phyloP scores from a whole-genome alignment of 495 filamentous ascomycete species.

The Xylaria telfairii region DNA sequence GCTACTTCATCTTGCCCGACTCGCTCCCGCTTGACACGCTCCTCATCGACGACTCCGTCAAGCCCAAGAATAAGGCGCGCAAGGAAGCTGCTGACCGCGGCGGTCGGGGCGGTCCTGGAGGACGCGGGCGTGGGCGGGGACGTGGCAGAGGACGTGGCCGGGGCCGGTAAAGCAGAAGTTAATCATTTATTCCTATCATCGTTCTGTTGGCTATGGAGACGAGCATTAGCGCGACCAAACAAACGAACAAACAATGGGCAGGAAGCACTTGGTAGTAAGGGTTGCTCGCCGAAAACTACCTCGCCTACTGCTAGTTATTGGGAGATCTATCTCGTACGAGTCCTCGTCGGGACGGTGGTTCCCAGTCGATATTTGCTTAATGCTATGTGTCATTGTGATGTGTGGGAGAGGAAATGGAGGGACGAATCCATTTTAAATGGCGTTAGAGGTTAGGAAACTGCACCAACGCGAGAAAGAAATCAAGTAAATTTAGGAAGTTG shows the following conservation, averaged over 20 bases:
- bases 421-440: not conserved
- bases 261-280: not conserved
- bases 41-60: conserved; percentile 92
- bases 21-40: conserved; percentile 92
- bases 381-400: not conserved
- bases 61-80: conserved; percentile 98
- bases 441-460: conserved; percentile 24
- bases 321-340: not conserved
- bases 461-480: not conserved
- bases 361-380: not conserved
- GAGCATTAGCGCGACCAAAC: not conserved
- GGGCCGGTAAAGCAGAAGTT: conserved; percentile 20
- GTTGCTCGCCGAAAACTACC: not conserved
- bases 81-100: conserved; percentile 82
- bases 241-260: not conserved
- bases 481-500: not conserved
- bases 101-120: conserved; percentile 61
- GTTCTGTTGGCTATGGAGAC: not conserved
- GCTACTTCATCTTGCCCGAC: conserved; percentile 94
- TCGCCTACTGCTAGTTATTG: conserved; percentile 3
- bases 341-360: not conserved
- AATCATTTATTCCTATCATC: not conserved
- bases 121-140: conserved; percentile 66
- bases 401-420: conserved; percentile 7
- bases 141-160: conserved; percentile 62